These are phyloP conservation scores for Sphaerostilbella broomeana DNA, from an alignment of 2,329 filamentous ascomycete genomes.

Conservation along the genomic window DNA sequence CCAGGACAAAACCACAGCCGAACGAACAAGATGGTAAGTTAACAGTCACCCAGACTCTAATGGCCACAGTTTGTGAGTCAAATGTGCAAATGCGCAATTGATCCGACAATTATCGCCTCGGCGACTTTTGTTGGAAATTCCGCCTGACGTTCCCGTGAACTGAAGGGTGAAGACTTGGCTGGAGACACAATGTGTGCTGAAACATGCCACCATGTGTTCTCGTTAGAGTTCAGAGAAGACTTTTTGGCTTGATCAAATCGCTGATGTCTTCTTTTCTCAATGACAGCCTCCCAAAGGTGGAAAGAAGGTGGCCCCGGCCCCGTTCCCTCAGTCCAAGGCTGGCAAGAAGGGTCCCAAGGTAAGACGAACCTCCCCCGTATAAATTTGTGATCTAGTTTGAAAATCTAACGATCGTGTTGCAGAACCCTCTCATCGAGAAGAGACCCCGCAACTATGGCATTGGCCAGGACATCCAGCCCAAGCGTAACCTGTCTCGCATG, in stretches of 20 bases:
- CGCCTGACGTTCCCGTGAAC: conserved; percentile 24
- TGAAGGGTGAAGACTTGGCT: conserved; percentile 57
- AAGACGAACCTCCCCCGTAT: conserved; percentile 34
- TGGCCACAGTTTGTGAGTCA: conserved; percentile 33
- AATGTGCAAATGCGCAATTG: conserved; percentile 28
- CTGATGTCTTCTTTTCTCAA: conserved; percentile 99
- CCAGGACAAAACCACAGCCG: conserved; percentile 29
- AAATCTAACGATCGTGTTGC: conserved; percentile 1
- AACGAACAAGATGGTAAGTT: conserved; percentile 39
- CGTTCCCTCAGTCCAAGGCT: conserved; percentile 93
- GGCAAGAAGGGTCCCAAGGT: conserved; percentile 97
- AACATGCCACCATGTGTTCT: conserved; percentile 53
- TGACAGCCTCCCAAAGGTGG: conserved; percentile 98
- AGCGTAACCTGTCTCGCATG: conserved; percentile 93
- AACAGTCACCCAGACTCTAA: conserved; percentile 28
- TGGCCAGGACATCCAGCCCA: conserved; percentile 96
- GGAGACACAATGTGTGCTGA: conserved; percentile 50
- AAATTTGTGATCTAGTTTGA: background rate
- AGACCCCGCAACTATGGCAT: conserved; percentile 96
- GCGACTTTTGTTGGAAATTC: conserved; percentile 29
- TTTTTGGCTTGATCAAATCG: conserved; percentile 69
- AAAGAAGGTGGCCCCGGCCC: conserved; percentile 97
- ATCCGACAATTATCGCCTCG: conserved; percentile 27
- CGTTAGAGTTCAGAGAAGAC: conserved; percentile 93
- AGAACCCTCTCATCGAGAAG: conserved; percentile 99